phyloP scores from a whole-genome alignment of 2,329 filamentous ascomycete genomes.

The Truncatella angustata region DNA sequence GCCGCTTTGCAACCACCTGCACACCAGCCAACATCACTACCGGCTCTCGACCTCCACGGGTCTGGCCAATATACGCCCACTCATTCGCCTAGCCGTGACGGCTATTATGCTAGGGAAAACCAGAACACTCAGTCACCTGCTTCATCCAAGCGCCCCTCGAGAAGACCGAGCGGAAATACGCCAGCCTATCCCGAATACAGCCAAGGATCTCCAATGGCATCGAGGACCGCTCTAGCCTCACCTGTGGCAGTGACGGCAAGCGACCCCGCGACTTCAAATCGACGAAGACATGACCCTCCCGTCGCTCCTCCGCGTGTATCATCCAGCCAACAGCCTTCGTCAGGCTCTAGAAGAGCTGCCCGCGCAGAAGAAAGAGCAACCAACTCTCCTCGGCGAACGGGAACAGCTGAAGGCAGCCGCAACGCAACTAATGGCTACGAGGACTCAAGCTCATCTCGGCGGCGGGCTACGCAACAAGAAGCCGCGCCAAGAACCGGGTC shows the following conservation, averaged over 20 bases:
- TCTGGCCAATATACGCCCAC: conserved; percentile 51
- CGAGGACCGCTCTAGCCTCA: conserved; percentile 44
- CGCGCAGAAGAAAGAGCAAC: conserved; percentile 44
- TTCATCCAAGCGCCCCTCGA: conserved; percentile 53
- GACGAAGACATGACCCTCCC: conserved; percentile 63
- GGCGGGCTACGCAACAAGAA: conserved; percentile 34
- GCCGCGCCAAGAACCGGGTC: conserved; percentile 35
- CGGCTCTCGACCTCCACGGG: conserved; percentile 42
- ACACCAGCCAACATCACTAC: conserved; percentile 49
- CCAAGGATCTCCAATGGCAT: conserved; percentile 42
- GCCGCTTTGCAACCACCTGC: conserved; percentile 61
- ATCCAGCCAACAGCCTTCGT: conserved; percentile 56
- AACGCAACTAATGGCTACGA: conserved; percentile 30
- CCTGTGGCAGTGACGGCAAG: conserved; percentile 38
- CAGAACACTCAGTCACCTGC: conserved; percentile 43
- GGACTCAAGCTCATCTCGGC: conserved; percentile 34
- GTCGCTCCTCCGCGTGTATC: conserved; percentile 80
- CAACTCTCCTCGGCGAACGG: conserved; percentile 38
- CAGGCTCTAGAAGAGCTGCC: conserved; percentile 41
- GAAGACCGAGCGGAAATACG: conserved; percentile 50
- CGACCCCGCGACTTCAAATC: conserved; percentile 46
- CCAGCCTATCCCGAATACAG: conserved; percentile 30
- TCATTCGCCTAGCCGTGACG: conserved; percentile 53
- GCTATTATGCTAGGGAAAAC: conserved; percentile 54
- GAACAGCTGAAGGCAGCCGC: conserved; percentile 26